These are phyloP conservation scores for Solanum stenotomum DNA, from an alignment of 257 asterid species.

Conservation along the genomic window DNA sequence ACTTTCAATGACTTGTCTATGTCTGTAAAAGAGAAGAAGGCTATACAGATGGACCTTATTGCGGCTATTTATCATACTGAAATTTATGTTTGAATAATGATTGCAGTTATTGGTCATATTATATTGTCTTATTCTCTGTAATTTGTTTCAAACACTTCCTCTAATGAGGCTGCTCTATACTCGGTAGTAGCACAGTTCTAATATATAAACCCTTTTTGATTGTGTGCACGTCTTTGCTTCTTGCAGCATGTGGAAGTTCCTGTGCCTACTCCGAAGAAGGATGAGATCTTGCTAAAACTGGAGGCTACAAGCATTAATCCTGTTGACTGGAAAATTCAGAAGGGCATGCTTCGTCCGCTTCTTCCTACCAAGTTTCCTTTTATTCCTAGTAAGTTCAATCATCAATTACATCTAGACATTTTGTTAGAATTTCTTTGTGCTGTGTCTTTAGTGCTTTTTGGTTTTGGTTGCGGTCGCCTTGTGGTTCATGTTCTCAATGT, in stretches of 20 bases:
- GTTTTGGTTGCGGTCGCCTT: background rate
- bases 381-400: constrained; percentile 41
- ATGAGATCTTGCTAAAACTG: constrained; percentile 55
- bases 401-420: background rate
- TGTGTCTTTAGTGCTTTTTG: background rate
- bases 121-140: background rate
- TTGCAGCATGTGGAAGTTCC: constrained; percentile 65
- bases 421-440: background rate
- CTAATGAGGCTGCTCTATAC: background rate
- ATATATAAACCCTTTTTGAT: background rate
- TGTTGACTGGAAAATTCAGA: constrained; percentile 55
- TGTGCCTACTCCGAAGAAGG: constrained; percentile 44
- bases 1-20: background rate
- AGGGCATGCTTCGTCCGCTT: constrained; percentile 49
- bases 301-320: constrained; percentile 70
- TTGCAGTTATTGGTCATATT: background rate
- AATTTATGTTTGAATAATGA: background rate
- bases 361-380: constrained; percentile 38
- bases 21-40: background rate
- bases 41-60: background rate
- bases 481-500: background rate
- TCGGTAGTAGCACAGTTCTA: background rate
- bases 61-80: background rate
- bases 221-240: background rate
- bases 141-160: background rate